Percentiles rank a stretch among this genome's conserved stretches.
Evolutionary conservation across 495 filamentous ascomycete genomes (phyloP).

Genomic region (Cudoniella acicularis): DNA sequence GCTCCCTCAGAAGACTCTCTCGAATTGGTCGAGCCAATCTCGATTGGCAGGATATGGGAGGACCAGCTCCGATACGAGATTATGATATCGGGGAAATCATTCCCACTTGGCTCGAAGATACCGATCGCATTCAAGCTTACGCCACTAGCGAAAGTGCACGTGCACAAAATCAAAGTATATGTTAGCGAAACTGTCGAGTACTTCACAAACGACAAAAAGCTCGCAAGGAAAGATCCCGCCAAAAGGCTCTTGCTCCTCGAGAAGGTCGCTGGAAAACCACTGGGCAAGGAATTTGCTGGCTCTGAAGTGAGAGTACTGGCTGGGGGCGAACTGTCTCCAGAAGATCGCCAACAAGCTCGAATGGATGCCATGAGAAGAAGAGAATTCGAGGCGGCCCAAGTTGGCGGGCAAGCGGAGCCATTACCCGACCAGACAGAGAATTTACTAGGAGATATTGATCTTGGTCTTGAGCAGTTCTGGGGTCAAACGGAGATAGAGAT

Average conservation of each 20-base stretch:
- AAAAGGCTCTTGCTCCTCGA: conserved; percentile 87
- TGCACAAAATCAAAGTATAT: conserved; percentile 92
- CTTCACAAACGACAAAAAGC: conserved; percentile 81
- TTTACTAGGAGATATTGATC: conserved; percentile 74
- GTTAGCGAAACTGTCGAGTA: conserved; percentile 95
- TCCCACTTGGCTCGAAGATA: conserved; percentile 86
- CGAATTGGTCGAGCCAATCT: conserved; percentile 93
- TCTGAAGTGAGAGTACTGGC: conserved; percentile 76
- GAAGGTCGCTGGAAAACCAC: conserved; percentile 78
- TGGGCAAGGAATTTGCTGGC: conserved; percentile 70
- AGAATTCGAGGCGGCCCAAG: conserved; percentile 32
- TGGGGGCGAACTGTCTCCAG: conserved; percentile 65
- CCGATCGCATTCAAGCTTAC: conserved; percentile 98
- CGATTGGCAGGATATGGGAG: conserved; percentile 95
- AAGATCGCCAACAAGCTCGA: conserved; percentile 41
- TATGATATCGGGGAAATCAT: conserved; percentile 97
- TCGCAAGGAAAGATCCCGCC: conserved; percentile 79
- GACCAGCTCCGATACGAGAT: conserved; percentile 99
- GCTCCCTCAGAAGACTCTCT: conserved; percentile 88
- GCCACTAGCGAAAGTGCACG: conserved; percentile 91
- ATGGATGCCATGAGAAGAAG: conserved; percentile 36
- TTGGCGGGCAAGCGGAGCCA: conserved; percentile 31
- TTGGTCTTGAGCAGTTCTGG: conserved; percentile 58
- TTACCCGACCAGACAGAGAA: conserved; percentile 56
- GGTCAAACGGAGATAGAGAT: conserved; percentile 97